Conservation (phyloP, 2,329 filamentous ascomycete species). For the Capronia coronata region DNA sequence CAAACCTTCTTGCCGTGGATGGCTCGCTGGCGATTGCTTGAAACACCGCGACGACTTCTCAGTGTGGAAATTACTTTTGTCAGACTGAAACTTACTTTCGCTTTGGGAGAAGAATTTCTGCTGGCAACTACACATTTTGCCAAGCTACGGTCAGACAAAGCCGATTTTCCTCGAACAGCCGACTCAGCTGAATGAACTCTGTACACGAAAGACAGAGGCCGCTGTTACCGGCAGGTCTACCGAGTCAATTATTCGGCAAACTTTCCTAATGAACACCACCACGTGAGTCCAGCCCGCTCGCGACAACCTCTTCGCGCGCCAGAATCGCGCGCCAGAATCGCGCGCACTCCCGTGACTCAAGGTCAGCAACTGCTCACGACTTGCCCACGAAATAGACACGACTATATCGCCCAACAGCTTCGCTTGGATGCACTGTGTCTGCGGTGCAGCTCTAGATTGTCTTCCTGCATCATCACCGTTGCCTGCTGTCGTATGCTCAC, state of each 20-base stretch:
- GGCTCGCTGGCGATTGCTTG: too few relatives aligned
- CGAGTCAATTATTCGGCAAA: not conserved
- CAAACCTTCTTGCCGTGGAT: too few relatives aligned
- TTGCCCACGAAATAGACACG: slow-evolving; percentile 20
- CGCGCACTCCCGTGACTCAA: slow-evolving; percentile 11
- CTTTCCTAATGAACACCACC: not conserved
- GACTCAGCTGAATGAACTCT: too few relatives aligned
- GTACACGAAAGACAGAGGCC: too few relatives aligned
- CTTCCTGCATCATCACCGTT: slow-evolving; percentile 4
- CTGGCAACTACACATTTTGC: too few relatives aligned
- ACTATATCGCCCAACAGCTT: slow-evolving; percentile 20
- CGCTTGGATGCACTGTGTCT: slow-evolving; percentile 19
- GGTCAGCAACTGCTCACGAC: slow-evolving; percentile 6
- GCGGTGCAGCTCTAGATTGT: slow-evolving; percentile 9
- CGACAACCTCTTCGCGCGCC: not conserved
- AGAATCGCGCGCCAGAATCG: slow-evolving; percentile 10
- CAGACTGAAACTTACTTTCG: too few relatives aligned
- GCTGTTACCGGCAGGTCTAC: not conserved
- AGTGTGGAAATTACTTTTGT: too few relatives aligned
- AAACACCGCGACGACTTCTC: too few relatives aligned
- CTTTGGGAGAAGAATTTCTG: too few relatives aligned
- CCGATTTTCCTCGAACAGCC: too few relatives aligned
- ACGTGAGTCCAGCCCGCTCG: not conserved
- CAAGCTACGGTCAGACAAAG: too few relatives aligned
- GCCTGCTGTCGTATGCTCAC: slow-evolving; percentile 1